phyloP scores from a whole-genome alignment of 1,139 yeast genomes.

The Suhomyces kunorum region DNA sequence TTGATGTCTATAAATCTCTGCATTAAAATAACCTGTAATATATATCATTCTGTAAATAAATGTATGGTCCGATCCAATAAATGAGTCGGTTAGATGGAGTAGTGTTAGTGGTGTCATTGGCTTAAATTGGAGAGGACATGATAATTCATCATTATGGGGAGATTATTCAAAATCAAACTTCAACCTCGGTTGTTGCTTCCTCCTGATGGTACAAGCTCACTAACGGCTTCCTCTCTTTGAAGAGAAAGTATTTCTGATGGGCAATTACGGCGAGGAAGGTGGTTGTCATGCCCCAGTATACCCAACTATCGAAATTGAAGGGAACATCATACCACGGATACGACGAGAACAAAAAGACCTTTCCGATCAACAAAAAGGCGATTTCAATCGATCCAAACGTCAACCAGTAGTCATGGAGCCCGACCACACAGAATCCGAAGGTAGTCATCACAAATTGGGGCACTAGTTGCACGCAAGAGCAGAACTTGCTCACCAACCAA shows the following conservation, averaged over 20 bases:
- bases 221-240: constrained; percentile 5
- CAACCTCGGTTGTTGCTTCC: neutral
- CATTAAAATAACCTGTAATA: constrained; percentile 4
- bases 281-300: constrained; percentile 10
- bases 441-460: constrained; percentile 37
- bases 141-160: no score
- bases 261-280: constrained; percentile 1
- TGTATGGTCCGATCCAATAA: neutral
- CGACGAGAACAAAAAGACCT: constrained; percentile 5
- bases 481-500: constrained; percentile 28
- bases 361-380: constrained; percentile 10
- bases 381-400: constrained; percentile 14
- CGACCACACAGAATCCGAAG: constrained; percentile 22
- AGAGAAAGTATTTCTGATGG: constrained; percentile 5
- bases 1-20: constrained; percentile 24
- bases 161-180: no score
- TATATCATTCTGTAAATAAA: neutral
- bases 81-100: no score
- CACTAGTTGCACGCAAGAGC: constrained; percentile 18
- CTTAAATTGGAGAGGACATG: no score
- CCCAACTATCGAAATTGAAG: constrained; percentile 29
- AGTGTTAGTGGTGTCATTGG: no score
- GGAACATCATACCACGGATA: constrained; percentile 28
- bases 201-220: constrained; percentile 4
- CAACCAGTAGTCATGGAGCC: constrained; percentile 19